Evolutionary conservation across 208 protist species (phyloP).

Genomic region (Leishmania braziliensis): DNA sequence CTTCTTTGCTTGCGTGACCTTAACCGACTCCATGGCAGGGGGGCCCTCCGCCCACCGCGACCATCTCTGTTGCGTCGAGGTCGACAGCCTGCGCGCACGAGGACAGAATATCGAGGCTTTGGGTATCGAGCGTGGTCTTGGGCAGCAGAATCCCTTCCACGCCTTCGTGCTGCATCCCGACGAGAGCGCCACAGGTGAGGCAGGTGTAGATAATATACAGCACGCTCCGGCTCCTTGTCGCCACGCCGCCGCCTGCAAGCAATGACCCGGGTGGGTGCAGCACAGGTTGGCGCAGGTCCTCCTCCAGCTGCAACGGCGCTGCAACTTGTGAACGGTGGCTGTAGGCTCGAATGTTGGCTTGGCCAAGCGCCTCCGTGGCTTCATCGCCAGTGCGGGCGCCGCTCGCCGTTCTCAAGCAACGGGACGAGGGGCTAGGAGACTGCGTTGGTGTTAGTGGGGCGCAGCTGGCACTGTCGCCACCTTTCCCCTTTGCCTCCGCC

Average conservation of each 20-base stretch:
- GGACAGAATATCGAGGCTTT: slow-evolving; percentile 50
- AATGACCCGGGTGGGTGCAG: background rate
- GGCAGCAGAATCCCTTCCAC: slow-evolving; percentile 66
- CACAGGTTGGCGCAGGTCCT: background rate
- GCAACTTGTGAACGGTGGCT: background rate
- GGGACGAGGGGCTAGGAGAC: background rate
- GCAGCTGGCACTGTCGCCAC: background rate
- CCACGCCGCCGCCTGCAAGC: background rate
- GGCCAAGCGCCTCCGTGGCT: background rate
- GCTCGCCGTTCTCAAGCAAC: background rate
- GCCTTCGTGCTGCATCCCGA: slow-evolving; percentile 63
- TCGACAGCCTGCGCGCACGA: slow-evolving; percentile 54
- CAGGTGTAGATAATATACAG: slow-evolving; percentile 65
- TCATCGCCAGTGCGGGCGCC: background rate
- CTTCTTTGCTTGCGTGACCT: background rate
- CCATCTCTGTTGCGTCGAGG: slow-evolving; percentile 6
- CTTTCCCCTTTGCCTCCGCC: background rate
- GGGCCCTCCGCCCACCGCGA: background rate
- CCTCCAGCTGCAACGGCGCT: background rate
- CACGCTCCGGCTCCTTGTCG: background rate
- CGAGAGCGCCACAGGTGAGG: slow-evolving; percentile 47
- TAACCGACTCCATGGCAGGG: background rate
- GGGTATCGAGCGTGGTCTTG: slow-evolving; percentile 47
- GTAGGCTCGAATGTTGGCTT: slow-evolving; percentile 16
- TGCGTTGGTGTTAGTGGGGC: background rate